Base-by-base conservation (phyloP, 352 stramenopile species). In the Globisporangium spinosum region DNA sequence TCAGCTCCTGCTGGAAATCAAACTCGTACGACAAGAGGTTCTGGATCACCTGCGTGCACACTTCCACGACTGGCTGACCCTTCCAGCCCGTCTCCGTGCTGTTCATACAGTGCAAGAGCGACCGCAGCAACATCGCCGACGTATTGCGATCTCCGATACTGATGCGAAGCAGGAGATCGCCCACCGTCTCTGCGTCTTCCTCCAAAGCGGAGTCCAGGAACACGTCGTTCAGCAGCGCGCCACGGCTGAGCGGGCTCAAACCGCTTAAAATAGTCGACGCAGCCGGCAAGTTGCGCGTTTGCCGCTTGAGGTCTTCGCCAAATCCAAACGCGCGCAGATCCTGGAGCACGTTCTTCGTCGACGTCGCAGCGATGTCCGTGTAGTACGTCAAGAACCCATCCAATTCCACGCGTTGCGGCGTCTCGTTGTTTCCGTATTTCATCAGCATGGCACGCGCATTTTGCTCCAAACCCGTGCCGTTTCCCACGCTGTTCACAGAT, bases 141-240 rank as follows among this genome's bases (percentile, higher is more conserved):
- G 85, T 90, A 2, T 67, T 58, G n/a, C 70, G 64, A 51, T 91
- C 77, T 34, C 85, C 83, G 23, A 93, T 76, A 65, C 83, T 85
- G 47, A 95, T 73, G 10, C 85, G 82, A 17, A 94, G 57, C 45
- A 96, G 60, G 43, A 96, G 68, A 40, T 96, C 87, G 10, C 76
- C 77, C 17, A 89, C 87, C 4, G 83, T 93, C 59, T 96, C 89
- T 20, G 87, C 86, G 69, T 96, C 87, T 73, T 96, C 89, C 64
- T 96, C 89, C 4, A 96, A 76, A 17, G 87, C 89, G 27, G 85
- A 91, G 60, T 96, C 87, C 35, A 96, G 87, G 66, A 96, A 95
- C 13, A 90, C 85, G 27, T 94, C 83, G 40, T 87, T 93, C 1
- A 89, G 68, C 22, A 96, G 67, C 20, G 89, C 83, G 43, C 62